Base-by-base conservation (phyloP, 1,284 basidiomycete genomes). In the Trichosporon coremiiforme region DNA sequence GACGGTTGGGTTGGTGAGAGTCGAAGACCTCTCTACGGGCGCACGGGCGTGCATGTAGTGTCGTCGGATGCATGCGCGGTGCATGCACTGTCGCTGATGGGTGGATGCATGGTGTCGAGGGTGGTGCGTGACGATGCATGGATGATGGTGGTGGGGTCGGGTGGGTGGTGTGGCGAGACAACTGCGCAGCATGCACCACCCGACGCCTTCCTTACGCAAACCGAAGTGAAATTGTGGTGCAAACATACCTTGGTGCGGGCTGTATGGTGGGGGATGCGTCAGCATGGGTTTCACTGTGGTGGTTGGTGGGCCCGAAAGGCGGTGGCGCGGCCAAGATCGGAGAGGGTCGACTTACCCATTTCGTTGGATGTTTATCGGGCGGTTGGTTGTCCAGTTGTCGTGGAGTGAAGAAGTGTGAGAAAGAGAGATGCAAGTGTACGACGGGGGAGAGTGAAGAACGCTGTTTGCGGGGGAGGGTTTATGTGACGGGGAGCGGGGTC, bases 211-310 rank as follows among this genome's bases (percentile, higher is more conserved):
- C 20, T 15, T 55, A 33, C 36, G 20, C 50, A 31, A 35, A 35
- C 33, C 36, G 13, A 29, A 20, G 9, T 68, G 62, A 20, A 33
- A 33, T 25, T 22, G 20, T 64, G 50, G 8, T 64, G 25, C 10
- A 35, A 25, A 31, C 63, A 22, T 67, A 73, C 72, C 70, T 73
- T 73, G 66, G 72, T 73, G 41, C 72, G 72, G 63, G 72, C 72
- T 73, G 66, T 68, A 13, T 7, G 29, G 67, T 67, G 66, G 65
- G 15, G 53, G 63, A 22, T 29, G 63, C 47, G 68, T 71, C 35
- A 71, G 71, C 68, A 20, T 4, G 35, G 25, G 29, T 38, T 38
- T 57, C 47, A 31, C 22, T 47, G 1, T 36, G 31, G 64, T 55
- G 53, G 65, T 25, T 25, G 25, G 25, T 25, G 25, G 25, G 25